phyloP scores from a whole-genome alignment of 2,329 filamentous ascomycete species.

The Helotiales sp. region DNA sequence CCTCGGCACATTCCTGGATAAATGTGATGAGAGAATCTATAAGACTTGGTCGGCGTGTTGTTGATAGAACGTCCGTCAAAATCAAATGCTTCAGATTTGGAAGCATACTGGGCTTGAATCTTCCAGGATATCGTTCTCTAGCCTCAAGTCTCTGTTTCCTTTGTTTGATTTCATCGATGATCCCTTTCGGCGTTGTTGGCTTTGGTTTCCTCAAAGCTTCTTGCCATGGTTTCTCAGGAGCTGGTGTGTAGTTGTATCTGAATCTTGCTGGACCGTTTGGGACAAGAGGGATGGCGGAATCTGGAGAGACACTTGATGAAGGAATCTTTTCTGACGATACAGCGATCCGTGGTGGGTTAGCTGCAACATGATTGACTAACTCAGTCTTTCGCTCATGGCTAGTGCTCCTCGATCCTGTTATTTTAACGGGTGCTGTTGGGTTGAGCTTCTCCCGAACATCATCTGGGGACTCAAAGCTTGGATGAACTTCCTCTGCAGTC shows the following conservation, averaged over 20 bases:
- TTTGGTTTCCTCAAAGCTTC: slow-evolving; percentile 6
- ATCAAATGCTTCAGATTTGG: slow-evolving; percentile 21
- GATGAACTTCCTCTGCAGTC: background rate
- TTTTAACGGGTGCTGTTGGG: slow-evolving; percentile 6
- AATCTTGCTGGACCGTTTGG: slow-evolving; percentile 14
- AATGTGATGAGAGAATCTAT: slow-evolving; percentile 15
- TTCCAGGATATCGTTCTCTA: slow-evolving; percentile 17
- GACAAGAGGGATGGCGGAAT: background rate
- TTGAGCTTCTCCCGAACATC: slow-evolving; percentile 12
- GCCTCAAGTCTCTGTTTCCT: slow-evolving; percentile 14
- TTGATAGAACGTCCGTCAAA: slow-evolving; percentile 19
- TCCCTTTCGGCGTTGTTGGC: slow-evolving; percentile 3
- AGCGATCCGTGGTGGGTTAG: slow-evolving; percentile 2
- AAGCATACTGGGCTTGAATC: slow-evolving; percentile 22
- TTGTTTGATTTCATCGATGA: slow-evolving; percentile 16
- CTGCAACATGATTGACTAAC: background rate
- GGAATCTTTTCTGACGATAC: background rate
- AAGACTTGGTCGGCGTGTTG: slow-evolving; percentile 9
- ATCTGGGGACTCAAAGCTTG: slow-evolving; percentile 14
- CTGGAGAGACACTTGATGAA: background rate
- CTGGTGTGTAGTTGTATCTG: slow-evolving; percentile 9
- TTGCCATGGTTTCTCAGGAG: slow-evolving; percentile 2
- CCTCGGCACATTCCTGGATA: slow-evolving; percentile 25
- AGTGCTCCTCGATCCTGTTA: slow-evolving; percentile 4
- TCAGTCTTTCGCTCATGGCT: background rate